phyloP scores from a whole-genome alignment of 2,329 filamentous ascomycete genomes.

The Exophiala bonariae region DNA sequence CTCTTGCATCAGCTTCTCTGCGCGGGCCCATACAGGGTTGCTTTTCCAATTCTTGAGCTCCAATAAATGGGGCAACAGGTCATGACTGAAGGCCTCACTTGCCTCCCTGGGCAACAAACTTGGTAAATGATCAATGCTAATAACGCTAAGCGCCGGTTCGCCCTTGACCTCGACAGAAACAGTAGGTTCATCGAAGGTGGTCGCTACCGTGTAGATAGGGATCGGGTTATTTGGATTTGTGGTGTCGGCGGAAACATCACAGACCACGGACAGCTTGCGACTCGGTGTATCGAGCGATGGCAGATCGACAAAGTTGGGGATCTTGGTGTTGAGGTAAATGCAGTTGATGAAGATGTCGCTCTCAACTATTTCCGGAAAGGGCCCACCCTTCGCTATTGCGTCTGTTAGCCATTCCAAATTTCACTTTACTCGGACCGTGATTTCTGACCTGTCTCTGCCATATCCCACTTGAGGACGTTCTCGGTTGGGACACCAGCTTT shows the following conservation, averaged over 20 bases:
- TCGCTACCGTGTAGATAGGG: slow-evolving; percentile 79
- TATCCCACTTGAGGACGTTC: slow-evolving; percentile 73
- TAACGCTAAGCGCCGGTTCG: slow-evolving; percentile 68
- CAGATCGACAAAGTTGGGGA: slow-evolving; percentile 76
- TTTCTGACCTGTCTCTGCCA: slow-evolving; percentile 69
- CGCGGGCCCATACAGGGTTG: slow-evolving; percentile 73
- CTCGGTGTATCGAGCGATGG: slow-evolving; percentile 54
- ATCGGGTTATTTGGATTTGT: slow-evolving; percentile 48
- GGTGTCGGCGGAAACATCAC: slow-evolving; percentile 60
- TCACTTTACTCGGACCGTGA: slow-evolving; percentile 3
- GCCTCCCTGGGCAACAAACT: slow-evolving; percentile 81
- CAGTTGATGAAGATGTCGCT: slow-evolving; percentile 78
- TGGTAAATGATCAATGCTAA: slow-evolving; percentile 82
- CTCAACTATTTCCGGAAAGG: slow-evolving; percentile 75
- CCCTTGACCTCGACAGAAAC: slow-evolving; percentile 66
- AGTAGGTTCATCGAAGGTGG: slow-evolving; percentile 84
- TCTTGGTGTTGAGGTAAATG: slow-evolving; percentile 79
- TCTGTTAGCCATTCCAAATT: slow-evolving; percentile 4
- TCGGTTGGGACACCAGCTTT: slow-evolving; percentile 71
- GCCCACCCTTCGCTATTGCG: slow-evolving; percentile 59
- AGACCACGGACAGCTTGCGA: slow-evolving; percentile 73
- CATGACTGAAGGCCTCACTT: slow-evolving; percentile 76
- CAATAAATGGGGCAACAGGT: slow-evolving; percentile 73
- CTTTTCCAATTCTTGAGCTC: slow-evolving; percentile 72
- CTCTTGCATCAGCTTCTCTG: slow-evolving; percentile 78